Evolutionary conservation across 2,329 filamentous ascomycete genomes (phyloP), one percentile per base, ranked within the genome.

Genomic region (Pseudopithomyces maydicus): DNA sequence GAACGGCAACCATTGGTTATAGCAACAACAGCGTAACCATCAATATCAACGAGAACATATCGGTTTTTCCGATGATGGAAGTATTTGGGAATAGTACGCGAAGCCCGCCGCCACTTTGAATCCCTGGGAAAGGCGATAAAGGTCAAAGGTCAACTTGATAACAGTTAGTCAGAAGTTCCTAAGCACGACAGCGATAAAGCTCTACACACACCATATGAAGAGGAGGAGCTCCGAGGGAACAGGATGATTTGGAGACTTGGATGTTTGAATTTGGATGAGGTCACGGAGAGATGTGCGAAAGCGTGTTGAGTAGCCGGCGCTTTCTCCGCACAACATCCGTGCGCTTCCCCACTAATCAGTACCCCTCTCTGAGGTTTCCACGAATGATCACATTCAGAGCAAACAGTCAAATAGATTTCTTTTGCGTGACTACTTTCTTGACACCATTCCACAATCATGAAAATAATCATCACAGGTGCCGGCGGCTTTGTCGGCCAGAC

Each of bases 401-500:
- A 6, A 32, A 12, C 7, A n/a, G 10, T 33, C 3, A 32, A 43
- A 19, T 35, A 43, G 26, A n/a, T 17, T 23, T 33, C 52, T 15
- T 51, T 36, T 42, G 32, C 43, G 7, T 50, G n/a, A 17, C 36
- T 22, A 17, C 42, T 29, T 14, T 46, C 12, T 42, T 2, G 20
- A 8, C 19, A 12, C n/a, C n/a, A 29, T 35, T 11, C 8, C 22
- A 6, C 2, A 35, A 50, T 11, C 22, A 50, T 50, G 67, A 73
- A 66, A 56, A 80, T 89, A 39, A 81, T 88, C 68, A 86, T 89
- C 65, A 89, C 86, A 10, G 86, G 87, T 5, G 86, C 81, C 7
- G 83, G 83, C 43, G 87, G 87, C 57, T 88, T 89, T 70, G 83
- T 89, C 55, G 86, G 86, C 67, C 86, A 88, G 70, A 79, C 84